These are phyloP conservation scores for Puya raimondii DNA, from an alignment of 176 grass and related monocot genomes.

Conservation along the genomic window DNA sequence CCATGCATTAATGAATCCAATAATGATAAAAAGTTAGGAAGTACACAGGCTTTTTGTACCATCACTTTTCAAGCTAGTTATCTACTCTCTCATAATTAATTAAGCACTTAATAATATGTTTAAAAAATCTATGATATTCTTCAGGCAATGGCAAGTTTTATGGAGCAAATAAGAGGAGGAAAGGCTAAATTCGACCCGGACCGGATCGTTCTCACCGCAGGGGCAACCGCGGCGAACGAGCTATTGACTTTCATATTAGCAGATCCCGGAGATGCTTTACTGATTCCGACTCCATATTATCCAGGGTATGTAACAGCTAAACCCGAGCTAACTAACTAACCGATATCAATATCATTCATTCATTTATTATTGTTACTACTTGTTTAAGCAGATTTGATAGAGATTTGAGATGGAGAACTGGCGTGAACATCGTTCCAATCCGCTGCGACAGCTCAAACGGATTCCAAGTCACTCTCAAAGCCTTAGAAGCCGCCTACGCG, in stretches of 20 bases:
- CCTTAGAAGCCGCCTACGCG: constrained; percentile 46
- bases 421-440: constrained; percentile 74
- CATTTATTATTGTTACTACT: no score
- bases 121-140: no score
- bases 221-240: constrained; percentile 80
- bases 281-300: constrained; percentile 83
- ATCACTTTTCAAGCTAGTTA: no score
- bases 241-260: constrained; percentile 68
- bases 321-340: neutral
- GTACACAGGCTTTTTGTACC: no score
- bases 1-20: neutral
- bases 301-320: constrained; percentile 47
- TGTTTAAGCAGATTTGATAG: constrained; percentile 48
- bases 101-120: neutral
- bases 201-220: constrained; percentile 74
- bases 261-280: constrained; percentile 61
- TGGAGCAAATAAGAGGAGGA: constrained; percentile 73
- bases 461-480: constrained; percentile 51
- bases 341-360: no score
- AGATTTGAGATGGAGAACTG: constrained; percentile 75
- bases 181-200: constrained; percentile 57
- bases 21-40: neutral
- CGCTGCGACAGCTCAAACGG: constrained; percentile 61
- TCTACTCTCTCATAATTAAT: no score
- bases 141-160: constrained; percentile 84